phyloP scores from a whole-genome alignment of 331 rosid species.

The Acacia pycnantha region DNA sequence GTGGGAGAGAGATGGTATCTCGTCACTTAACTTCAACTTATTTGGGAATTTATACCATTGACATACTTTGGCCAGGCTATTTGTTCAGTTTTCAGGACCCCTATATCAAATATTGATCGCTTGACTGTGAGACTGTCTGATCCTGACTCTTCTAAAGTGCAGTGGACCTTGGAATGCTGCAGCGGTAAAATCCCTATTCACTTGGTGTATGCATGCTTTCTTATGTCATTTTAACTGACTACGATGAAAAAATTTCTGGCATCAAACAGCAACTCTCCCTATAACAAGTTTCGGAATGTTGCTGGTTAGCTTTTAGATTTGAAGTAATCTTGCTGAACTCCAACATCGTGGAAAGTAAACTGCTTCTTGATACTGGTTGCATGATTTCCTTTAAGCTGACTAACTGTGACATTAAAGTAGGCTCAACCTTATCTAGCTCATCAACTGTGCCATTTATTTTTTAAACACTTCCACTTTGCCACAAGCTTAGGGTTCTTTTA shows the following conservation, averaged over 20 bases:
- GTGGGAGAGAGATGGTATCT: slow-evolving; percentile 32
- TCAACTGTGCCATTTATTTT: background rate
- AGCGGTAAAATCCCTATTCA: slow-evolving; percentile 48
- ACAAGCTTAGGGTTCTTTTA: background rate
- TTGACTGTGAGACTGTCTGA: slow-evolving; percentile 63
- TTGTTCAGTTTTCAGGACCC: slow-evolving; percentile 83
- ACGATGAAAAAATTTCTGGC: background rate
- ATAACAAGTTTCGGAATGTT: background rate
- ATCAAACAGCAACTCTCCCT: background rate
- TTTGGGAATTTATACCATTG: slow-evolving; percentile 19
- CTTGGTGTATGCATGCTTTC: background rate
- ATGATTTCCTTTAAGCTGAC: background rate
- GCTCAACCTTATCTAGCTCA: slow-evolving; percentile 6
- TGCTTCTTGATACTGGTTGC: background rate
- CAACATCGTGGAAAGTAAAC: background rate
- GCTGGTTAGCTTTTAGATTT: slow-evolving; percentile 13
- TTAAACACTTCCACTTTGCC: background rate
- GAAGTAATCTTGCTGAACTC: background rate
- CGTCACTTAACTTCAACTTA: background rate
- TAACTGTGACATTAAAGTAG: background rate
- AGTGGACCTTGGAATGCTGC: slow-evolving; percentile 80
- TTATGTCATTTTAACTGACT: slow-evolving; percentile 9
- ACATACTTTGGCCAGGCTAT: slow-evolving; percentile 60
- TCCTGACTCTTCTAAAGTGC: slow-evolving; percentile 72
- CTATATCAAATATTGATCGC: slow-evolving; percentile 67